Evolutionary conservation across 345 rosid genomes (phyloP).

Genomic region (Abelmoschus esculentus): DNA sequence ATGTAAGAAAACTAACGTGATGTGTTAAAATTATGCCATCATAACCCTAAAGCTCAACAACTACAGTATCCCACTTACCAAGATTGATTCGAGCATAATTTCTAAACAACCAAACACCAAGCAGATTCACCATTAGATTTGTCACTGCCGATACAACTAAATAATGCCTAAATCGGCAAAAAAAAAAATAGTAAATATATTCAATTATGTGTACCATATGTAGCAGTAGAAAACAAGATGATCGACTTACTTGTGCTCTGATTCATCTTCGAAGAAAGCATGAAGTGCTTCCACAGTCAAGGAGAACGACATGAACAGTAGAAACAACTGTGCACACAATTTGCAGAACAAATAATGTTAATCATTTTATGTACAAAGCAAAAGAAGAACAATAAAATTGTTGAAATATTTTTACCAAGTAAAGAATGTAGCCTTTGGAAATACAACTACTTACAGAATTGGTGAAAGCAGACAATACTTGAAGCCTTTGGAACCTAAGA

Average conservation of each 20-base stretch:
- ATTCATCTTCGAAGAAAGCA: constrained; percentile 96
- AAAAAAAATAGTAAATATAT: not conserved
- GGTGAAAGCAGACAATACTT: constrained; percentile 88
- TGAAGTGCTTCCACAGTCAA: constrained; percentile 97
- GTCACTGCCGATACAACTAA: constrained; percentile 93
- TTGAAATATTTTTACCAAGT: too few species aligned
- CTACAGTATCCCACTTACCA: constrained; percentile 40
- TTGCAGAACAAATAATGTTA: constrained; percentile 41
- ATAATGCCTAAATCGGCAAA: constrained; percentile 53
- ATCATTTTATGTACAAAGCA: constrained; percentile 6
- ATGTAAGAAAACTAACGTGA: constrained; percentile 21
- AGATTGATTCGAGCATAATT: constrained; percentile 83
- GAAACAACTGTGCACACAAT: constrained; percentile 96
- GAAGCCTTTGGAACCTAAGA: constrained; percentile 77
- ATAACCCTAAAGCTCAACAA: not conserved
- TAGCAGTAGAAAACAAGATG: not conserved
- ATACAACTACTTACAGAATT: constrained; percentile 17
- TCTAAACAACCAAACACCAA: constrained; percentile 97
- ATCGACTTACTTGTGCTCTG: constrained; percentile 87
- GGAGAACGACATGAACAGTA: constrained; percentile 97
- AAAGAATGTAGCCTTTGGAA: too few species aligned
- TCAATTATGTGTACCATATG: too few species aligned
- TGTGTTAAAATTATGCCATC: too few species aligned
- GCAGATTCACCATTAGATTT: constrained; percentile 79
- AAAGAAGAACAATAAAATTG: too few species aligned